Evolutionary conservation across 2,329 filamentous ascomycete species (phyloP).

Genomic region (Exophiala oligosperma): DNA sequence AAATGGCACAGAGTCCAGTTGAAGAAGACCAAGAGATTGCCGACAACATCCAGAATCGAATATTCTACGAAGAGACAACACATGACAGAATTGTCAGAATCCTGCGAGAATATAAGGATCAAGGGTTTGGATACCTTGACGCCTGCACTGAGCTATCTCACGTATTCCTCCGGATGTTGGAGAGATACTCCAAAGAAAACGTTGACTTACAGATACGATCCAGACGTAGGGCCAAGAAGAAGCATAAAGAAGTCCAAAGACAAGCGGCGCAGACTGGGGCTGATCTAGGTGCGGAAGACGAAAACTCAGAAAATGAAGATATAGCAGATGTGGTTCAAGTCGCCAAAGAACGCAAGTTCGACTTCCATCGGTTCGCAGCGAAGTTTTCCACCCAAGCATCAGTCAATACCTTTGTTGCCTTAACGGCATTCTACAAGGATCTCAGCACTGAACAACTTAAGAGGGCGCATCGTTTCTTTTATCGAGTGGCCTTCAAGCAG

Average conservation of each 20-base stretch:
- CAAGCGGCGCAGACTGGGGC: conserved; percentile 38
- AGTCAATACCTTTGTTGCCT: conserved; percentile 83
- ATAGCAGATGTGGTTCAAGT: conserved; percentile 67
- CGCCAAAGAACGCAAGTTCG: conserved; percentile 84
- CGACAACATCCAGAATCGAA: conserved; percentile 91
- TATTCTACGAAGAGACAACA: conserved; percentile 97
- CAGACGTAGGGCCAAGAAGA: conserved; percentile 69
- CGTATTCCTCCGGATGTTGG: conserved; percentile 87
- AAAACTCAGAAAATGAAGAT: conserved; percentile 71
- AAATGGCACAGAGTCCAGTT: conserved; percentile 79
- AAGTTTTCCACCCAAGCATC: conserved; percentile 83
- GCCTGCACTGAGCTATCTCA: conserved; percentile 87
- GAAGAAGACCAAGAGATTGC: conserved; percentile 98
- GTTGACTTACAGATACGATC: conserved; percentile 90
- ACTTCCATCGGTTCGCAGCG: conserved; percentile 79
- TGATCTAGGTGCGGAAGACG: conserved; percentile 54
- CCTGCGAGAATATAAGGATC: conserved; percentile 83
- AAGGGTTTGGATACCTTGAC: conserved; percentile 91
- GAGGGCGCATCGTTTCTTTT: conserved; percentile 89
- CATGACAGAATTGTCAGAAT: conserved; percentile 84
- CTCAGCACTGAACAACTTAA: conserved; percentile 79
- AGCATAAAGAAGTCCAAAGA: conserved; percentile 64
- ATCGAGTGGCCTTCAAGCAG: conserved; percentile 91
- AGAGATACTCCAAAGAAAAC: conserved; percentile 93
- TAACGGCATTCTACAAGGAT: conserved; percentile 78